Conservation (phyloP, 352 stramenopile species). For the Globisporangium yorkense region DNA sequence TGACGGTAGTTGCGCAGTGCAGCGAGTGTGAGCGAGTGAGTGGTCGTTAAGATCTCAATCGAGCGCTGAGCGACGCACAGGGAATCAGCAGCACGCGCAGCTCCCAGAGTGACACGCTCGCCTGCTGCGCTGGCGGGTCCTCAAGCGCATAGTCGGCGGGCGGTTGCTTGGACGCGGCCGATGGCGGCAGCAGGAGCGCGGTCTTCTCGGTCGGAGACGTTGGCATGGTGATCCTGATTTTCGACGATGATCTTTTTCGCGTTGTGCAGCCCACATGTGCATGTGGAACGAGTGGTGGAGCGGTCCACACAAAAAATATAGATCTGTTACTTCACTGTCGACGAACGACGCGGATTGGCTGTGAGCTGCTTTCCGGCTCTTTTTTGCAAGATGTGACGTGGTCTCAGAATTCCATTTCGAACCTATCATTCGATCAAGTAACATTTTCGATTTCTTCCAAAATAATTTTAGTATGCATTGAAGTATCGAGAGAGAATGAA, state of each 20-base stretch:
- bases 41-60: not conserved
- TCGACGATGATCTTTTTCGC: not conserved
- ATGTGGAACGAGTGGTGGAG: not conserved
- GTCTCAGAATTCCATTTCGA: not conserved
- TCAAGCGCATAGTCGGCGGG: constrained; percentile 14
- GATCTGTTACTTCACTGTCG: not conserved
- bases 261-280: not conserved
- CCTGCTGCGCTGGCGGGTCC: constrained; percentile 13
- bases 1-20: not conserved
- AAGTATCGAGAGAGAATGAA: not conserved
- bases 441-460: too few species aligned
- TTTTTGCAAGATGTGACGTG: not conserved
- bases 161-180: constrained; percentile 1
- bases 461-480: too few species aligned
- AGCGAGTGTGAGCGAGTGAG: not conserved
- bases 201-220: constrained; percentile 26
- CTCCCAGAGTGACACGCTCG: constrained; percentile 42
- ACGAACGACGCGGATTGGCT: not conserved
- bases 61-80: constrained; percentile 28
- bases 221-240: not conserved
- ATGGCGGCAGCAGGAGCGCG: constrained; percentile 27
- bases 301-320: not conserved
- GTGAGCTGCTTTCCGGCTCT: not conserved
- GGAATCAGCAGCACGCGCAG: constrained; percentile 65
- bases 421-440: not conserved